These are phyloP conservation scores for Pochonia chlamydosporia DNA, from an alignment of 2,329 filamentous ascomycete species.

Conservation along the genomic window DNA sequence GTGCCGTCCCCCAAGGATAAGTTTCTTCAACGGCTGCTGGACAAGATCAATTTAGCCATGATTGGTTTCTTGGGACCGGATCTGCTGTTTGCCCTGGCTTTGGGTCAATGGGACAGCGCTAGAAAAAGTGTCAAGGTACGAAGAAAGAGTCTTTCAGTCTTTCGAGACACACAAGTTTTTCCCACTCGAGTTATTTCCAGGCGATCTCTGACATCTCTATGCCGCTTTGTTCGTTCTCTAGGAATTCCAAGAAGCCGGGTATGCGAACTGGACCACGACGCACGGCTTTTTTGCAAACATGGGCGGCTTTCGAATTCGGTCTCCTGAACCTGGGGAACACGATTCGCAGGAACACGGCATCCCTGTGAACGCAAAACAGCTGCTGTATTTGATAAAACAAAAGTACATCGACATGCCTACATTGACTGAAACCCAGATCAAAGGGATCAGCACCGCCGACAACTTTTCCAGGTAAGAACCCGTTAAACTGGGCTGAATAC, in stretches of 20 bases:
- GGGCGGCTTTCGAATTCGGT: conserved; percentile 30
- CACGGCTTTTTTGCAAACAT: conserved; percentile 36
- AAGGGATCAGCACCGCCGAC: conserved; percentile 25
- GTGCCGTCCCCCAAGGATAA: conserved; percentile 24
- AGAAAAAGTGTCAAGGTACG: conserved; percentile 22
- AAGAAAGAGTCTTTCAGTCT: background rate
- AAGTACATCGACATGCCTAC: conserved; percentile 21
- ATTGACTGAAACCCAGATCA: conserved; percentile 18
- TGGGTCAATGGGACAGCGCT: conserved; percentile 29
- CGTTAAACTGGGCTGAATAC: too few relatives aligned
- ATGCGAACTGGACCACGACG: conserved; percentile 27
- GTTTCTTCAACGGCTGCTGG: conserved; percentile 20
- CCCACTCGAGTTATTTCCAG: background rate
- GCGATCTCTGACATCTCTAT: too few relatives aligned
- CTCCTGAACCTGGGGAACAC: conserved; percentile 14
- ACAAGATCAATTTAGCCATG: conserved; percentile 26
- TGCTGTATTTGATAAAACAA: conserved; percentile 23
- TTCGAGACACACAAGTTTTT: background rate
- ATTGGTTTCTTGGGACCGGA: conserved; percentile 32
- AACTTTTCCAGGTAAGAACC: conserved; percentile 17
- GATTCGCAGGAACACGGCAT: conserved; percentile 17
- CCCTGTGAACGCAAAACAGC: conserved; percentile 29
- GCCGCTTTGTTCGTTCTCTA: too few relatives aligned
- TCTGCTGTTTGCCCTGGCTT: conserved; percentile 26
- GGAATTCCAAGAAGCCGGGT: too few relatives aligned